Evolutionary conservation across 192 early-diverging fungal genomes (phyloP), one percentile per base, ranked within the genome.

Genomic region (Coemansia sp.): DNA sequence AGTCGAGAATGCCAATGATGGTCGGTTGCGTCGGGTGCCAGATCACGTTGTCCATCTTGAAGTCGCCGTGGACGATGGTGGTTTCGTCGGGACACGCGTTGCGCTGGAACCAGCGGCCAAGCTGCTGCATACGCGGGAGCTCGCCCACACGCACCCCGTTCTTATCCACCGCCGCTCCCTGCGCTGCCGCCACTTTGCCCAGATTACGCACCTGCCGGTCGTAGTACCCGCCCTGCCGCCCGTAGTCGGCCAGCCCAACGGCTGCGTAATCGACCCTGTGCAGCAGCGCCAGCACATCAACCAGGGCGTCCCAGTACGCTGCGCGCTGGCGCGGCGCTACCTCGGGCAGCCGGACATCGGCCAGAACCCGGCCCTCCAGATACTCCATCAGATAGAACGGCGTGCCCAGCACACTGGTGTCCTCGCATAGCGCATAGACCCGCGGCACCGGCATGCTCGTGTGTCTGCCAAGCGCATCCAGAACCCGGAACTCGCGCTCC

Each of bases 321-420:
- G 56, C 72, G 20, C 88, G 85, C 59, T 90, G 86, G 38, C 78
- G 72, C 16, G 71, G 75, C 12, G 83, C 70, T 44, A 93, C 65
- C 58, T 77, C 72, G 8, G 80, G 79, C 72, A 93, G 79, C 38
- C 83, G 71, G 1, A 86, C 67, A 56, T 92, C 90, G 6, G 86
- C 74, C 69, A 95, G 92, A 51, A 98, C 93, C 3, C 94, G 88
- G 41, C 96, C 96, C 51, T 95, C 79, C 62, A 97, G 77, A 65
- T 95, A 98, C 80, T 98, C 90, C 96, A 98, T 98, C 41, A 90
- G 88, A 83, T 96, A 98, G 75, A 98, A 98, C 20, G 94, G 92
- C 8, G 96, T 97, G 10, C 93, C 96, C 41, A 97, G 72, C 19
- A 98, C 87, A 17, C 69, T 67, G n/a, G 58, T 51, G 72, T 98